A percentile compares a stretch with the other conserved stretches of the same genome.
These are phyloP conservation scores for Lactarius tabidus DNA, from an alignment of 768 basidiomycete species.

Conservation along the genomic window DNA sequence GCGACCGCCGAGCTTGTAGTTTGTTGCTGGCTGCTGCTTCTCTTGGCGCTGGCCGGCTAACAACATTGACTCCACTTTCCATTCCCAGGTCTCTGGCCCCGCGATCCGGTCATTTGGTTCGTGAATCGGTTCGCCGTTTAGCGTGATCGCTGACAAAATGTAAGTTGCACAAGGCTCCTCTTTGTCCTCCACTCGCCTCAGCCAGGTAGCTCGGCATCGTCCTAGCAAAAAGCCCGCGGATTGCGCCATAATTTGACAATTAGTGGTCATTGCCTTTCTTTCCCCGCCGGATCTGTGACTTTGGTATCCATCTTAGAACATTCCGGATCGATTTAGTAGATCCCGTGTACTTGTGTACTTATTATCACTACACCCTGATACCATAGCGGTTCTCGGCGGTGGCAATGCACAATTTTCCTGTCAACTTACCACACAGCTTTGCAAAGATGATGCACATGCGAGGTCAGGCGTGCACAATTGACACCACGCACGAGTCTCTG, in stretches of 20 bases:
- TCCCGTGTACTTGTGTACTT: not conserved
- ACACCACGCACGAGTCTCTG: not conserved
- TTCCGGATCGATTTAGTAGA: slow-evolving; percentile 2
- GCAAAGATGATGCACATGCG: slow-evolving; percentile 5
- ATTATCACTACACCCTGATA: not conserved
- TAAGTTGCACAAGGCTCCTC: not conserved
- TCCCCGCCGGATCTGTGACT: not conserved
- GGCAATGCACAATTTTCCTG: not conserved
- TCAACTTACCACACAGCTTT: not conserved
- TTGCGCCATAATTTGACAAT: not conserved
- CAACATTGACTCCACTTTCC: not conserved
- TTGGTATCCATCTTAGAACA: not conserved
- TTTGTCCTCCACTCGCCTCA: not conserved
- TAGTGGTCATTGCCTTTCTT: not conserved
- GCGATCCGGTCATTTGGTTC: not conserved
- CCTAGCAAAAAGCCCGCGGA: not conserved
- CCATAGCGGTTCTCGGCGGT: not conserved
- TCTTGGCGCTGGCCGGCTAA: slow-evolving; percentile 13
- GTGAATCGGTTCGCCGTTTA: not conserved
- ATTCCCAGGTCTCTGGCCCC: not conserved
- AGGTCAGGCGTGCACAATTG: slow-evolving; percentile 3
- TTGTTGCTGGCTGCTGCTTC: slow-evolving; percentile 10
- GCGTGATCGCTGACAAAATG: not conserved
- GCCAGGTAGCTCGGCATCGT: not conserved
- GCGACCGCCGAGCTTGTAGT: slow-evolving; percentile 15